Evolutionary conservation across 2,329 filamentous ascomycete species (phyloP).

Genomic region (Xylaria polymorpha): DNA sequence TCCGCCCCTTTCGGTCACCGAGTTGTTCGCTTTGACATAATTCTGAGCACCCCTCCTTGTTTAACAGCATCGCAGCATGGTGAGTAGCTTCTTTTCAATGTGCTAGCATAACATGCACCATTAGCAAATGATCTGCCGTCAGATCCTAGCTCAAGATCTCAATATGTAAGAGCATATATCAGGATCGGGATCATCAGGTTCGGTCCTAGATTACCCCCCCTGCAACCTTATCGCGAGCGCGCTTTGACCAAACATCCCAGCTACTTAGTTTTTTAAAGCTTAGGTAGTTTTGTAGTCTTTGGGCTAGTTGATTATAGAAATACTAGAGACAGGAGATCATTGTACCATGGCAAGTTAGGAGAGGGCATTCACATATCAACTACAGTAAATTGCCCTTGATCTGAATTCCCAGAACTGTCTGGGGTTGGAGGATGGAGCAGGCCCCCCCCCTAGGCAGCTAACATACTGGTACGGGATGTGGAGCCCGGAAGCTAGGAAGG

Average conservation of each 20-base stretch:
- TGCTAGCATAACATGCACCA: background rate
- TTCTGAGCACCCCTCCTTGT: background rate
- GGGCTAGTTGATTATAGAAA: background rate
- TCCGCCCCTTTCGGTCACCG: background rate
- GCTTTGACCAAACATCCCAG: background rate
- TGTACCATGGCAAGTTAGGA: background rate
- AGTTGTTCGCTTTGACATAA: background rate
- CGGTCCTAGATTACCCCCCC: background rate
- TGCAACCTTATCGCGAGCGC: background rate
- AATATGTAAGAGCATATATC: background rate
- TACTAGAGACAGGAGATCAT: background rate
- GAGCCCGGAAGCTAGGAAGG: background rate
- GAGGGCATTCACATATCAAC: background rate
- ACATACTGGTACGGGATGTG: conserved; percentile 2
- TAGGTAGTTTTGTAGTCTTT: background rate
- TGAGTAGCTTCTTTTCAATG: background rate
- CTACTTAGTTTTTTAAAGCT: background rate
- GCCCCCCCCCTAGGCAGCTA: background rate
- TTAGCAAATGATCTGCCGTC: background rate
- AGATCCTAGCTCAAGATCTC: background rate
- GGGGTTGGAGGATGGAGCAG: background rate
- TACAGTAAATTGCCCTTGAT: background rate
- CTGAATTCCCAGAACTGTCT: background rate
- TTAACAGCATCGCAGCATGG: too few species aligned
- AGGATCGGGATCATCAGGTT: background rate